Evolutionary conservation across 2,329 filamentous ascomycete species (phyloP), one percentile per base, ranked within the genome.

Genomic region (Gnomoniopsis sp.): DNA sequence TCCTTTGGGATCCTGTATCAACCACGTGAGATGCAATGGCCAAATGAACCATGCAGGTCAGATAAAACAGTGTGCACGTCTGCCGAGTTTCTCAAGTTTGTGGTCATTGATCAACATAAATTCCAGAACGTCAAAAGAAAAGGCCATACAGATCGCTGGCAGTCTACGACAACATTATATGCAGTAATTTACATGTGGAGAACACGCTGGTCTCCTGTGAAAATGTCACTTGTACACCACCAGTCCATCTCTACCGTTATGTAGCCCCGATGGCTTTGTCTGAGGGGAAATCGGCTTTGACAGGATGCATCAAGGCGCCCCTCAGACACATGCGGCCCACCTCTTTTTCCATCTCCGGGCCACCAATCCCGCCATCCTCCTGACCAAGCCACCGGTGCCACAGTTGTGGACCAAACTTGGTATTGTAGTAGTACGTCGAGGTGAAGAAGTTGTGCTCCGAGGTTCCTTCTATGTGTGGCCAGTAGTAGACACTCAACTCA

Each of bases 321-420:
- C 85, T 82, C 59, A 88, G 72, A 72, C 86, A 89, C 84, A 89
- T 86, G 59, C 86, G 77, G 22, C 65, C 68, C 21, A 68, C 65
- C n/a, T 65, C 58, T 6, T 56, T 60, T 49, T 69, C 63, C 48
- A 71, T 64, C 60, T 81, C 77, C 48, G 57, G 62, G 1, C 84
- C 84, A 30, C 84, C 84, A n/a, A 84, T 72, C 12, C 71, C 77
- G 15, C 75, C 79, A 65, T 86, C 82, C 61, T 79, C 75, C 71
- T 80, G 84, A 19, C 84, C 84, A 74, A 86, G 79, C 77, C 83
- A 85, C 70, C 86, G 86, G 73, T 85, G 83, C 71, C 82, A 87
- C 46, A 87, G 66, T 49, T 82, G 75, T 65, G 81, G 81, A 1
- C 84, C 83, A 7, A 82, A 80, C 57, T 77, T 75, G 7, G 83